phyloP scores from a whole-genome alignment of 495 filamentous ascomycete genomes.

The Aspergillus incahuasiensis region DNA sequence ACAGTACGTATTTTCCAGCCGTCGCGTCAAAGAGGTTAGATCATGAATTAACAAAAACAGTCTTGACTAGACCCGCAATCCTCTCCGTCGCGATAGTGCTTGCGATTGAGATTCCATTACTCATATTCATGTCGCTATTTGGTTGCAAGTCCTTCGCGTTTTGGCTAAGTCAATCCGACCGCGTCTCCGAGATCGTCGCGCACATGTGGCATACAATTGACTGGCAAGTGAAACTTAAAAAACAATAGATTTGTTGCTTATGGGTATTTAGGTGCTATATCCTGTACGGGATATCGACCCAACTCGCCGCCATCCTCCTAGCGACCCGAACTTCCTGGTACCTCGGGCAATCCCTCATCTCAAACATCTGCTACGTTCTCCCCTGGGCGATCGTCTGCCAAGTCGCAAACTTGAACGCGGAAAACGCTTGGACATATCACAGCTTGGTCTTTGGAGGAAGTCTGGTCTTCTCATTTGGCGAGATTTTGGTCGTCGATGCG shows the following conservation, averaged over 20 bases:
- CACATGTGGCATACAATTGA: constrained; percentile 58
- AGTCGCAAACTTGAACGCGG: constrained; percentile 37
- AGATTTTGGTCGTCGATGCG: constrained; percentile 24
- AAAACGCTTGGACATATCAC: constrained; percentile 65
- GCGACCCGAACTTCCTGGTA: constrained; percentile 66
- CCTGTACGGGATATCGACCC: constrained; percentile 63
- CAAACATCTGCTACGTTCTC: constrained; percentile 63
- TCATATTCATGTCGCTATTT: constrained; percentile 55
- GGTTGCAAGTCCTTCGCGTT: constrained; percentile 56
- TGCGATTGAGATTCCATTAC: constrained; percentile 56
- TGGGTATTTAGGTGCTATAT: constrained; percentile 77
- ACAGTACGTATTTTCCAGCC: constrained; percentile 15
- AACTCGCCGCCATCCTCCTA: constrained; percentile 59
- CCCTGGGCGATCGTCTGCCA: constrained; percentile 68
- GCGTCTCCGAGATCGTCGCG: constrained; percentile 56
- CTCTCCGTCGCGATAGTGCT: constrained; percentile 48
- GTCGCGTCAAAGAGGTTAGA: no score
- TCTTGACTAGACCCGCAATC: constrained; percentile 53
- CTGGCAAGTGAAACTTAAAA: no score
- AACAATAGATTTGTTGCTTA: no score
- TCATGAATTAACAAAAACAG: constrained; percentile 24
- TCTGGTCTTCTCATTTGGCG: constrained; percentile 61
- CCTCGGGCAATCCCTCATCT: constrained; percentile 58
- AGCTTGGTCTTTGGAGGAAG: constrained; percentile 65
- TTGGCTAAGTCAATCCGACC: constrained; percentile 50